Evolutionary conservation across 257 asterid genomes (phyloP).

Genomic region (Schizonepeta tenuifolia): DNA sequence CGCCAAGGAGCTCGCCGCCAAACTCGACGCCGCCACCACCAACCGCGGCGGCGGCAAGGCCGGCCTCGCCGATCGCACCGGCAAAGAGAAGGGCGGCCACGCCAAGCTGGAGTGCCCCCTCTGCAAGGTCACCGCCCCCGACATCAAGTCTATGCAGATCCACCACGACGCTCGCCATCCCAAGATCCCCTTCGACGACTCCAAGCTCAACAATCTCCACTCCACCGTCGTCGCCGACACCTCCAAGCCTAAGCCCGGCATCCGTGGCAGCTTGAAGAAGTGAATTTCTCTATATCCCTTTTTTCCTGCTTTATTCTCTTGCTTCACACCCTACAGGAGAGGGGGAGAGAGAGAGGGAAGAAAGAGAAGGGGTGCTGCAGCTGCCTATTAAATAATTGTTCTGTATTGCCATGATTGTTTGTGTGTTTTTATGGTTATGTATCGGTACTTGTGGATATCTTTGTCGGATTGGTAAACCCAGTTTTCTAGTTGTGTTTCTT

Average conservation of each 20-base stretch:
- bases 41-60: conserved; percentile 93
- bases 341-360: not conserved
- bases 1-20: conserved; percentile 78
- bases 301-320: not conserved
- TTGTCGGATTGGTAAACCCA: conserved; percentile 7
- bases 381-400: conserved; percentile 5
- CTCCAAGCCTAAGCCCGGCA: conserved; percentile 73
- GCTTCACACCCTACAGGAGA: not conserved
- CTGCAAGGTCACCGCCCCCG: conserved; percentile 85
- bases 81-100: conserved; percentile 79
- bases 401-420: conserved; percentile 17
- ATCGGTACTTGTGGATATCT: conserved; percentile 6
- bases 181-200: conserved; percentile 75
- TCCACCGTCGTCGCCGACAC: conserved; percentile 40
- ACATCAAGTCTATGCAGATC: conserved; percentile 85
- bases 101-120: conserved; percentile 87
- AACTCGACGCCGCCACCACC: conserved; percentile 79
- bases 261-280: conserved; percentile 89
- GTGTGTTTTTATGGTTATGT: conserved; percentile 31
- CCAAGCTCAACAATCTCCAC: conserved; percentile 70
- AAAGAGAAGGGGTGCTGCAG: not conserved
- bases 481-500: conserved; percentile 1
- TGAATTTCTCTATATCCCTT: conserved; percentile 16
- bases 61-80: conserved; percentile 72
- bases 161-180: conserved; percentile 90